Percentiles rank a stretch among this genome's conserved stretches.
phyloP scores from a whole-genome alignment of 305 asterid genomes.

The Petunia hybrid region DNA sequence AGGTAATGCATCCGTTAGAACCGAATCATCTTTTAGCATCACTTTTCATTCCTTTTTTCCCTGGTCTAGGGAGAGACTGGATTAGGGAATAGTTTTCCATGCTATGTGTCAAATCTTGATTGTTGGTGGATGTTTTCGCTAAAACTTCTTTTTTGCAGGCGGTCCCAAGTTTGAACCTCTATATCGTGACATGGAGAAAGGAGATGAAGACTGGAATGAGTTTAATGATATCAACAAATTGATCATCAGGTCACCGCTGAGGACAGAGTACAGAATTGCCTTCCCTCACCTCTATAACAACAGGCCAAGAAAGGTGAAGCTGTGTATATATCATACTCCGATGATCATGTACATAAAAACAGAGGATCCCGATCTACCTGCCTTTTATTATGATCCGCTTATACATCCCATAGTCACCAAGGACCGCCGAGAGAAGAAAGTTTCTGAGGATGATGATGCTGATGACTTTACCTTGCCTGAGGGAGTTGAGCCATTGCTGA shows the following conservation, averaged over 20 bases:
- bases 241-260: slow-evolving; percentile 94
- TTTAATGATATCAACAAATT: slow-evolving; percentile 97
- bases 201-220: slow-evolving; percentile 99
- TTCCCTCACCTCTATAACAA: slow-evolving; percentile 97
- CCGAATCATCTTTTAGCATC: background rate
- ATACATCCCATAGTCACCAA: slow-evolving; percentile 93
- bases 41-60: background rate
- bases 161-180: slow-evolving; percentile 99
- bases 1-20: background rate
- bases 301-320: slow-evolving; percentile 96
- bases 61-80: background rate
- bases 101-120: background rate
- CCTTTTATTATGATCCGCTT: slow-evolving; percentile 94
- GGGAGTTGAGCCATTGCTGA: slow-evolving; percentile 85
- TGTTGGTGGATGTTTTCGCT: slow-evolving; percentile 22
- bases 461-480: slow-evolving; percentile 93
- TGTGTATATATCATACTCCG: slow-evolving; percentile 92
- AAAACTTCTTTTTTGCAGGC: slow-evolving; percentile 55
- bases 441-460: slow-evolving; percentile 78
- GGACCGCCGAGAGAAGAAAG: slow-evolving; percentile 83
- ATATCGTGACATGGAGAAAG: slow-evolving; percentile 99
- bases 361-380: slow-evolving; percentile 99
- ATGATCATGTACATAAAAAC: slow-evolving; percentile 99
- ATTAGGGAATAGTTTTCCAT: background rate
- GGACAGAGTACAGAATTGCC: slow-evolving; percentile 98